A percentile compares a stretch with the other conserved stretches of the same genome.
Conservation (phyloP, 2,329 filamentous ascomycete genomes). For the Fusarium xylarioides region DNA sequence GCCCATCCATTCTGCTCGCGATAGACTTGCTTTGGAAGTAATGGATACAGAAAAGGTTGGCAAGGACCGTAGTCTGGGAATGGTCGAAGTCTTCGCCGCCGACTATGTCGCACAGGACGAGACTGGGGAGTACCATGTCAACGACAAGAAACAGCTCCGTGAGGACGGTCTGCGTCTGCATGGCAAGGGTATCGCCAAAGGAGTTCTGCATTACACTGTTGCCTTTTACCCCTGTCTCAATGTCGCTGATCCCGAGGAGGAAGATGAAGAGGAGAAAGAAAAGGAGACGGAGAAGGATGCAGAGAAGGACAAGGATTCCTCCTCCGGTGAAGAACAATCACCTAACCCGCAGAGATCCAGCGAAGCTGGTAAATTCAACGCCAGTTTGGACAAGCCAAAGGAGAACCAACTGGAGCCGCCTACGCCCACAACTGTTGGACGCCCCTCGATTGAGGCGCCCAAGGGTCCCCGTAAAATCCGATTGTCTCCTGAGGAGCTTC, state of each 20-base stretch:
- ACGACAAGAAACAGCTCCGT: constrained; percentile 77
- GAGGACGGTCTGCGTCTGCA: constrained; percentile 77
- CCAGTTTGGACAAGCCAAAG: constrained; percentile 47
- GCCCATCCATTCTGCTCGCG: constrained; percentile 83
- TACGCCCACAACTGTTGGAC: constrained; percentile 54
- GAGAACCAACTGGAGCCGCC: constrained; percentile 36
- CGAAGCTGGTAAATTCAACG: constrained; percentile 56
- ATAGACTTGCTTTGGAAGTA: constrained; percentile 88
- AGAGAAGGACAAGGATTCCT: constrained; percentile 25
- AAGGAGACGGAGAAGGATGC: constrained; percentile 46
- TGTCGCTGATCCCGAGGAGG: constrained; percentile 88
- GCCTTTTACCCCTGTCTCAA: constrained; percentile 92
- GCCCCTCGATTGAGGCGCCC: constrained; percentile 56
- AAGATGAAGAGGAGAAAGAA: constrained; percentile 74
- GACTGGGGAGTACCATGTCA: constrained; percentile 79
- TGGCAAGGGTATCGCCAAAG: constrained; percentile 78
- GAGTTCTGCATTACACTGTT: constrained; percentile 80
- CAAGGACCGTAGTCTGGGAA: constrained; percentile 87
- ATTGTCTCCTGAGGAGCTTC: constrained; percentile 80
- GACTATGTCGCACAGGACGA: constrained; percentile 84
- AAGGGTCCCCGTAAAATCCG: constrained; percentile 77
- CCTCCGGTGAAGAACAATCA: constrained; percentile 27
- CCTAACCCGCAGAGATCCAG: constrained; percentile 31
- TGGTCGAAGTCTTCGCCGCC: constrained; percentile 77
- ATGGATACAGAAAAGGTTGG: constrained; percentile 96